Conservation (phyloP, 1,284 basidiomycete species). For the Clitocybe nebularis region DNA sequence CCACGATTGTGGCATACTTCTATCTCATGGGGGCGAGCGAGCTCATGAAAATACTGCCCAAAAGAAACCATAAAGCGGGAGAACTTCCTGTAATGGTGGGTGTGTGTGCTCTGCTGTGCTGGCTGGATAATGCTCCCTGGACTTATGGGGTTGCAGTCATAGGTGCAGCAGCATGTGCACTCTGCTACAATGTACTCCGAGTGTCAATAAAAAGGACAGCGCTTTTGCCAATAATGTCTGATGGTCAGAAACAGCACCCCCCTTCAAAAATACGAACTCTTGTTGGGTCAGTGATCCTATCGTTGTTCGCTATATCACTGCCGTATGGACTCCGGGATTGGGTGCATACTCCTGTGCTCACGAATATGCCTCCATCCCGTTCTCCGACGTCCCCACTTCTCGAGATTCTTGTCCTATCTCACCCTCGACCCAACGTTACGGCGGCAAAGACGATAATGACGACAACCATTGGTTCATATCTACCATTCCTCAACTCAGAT, state of each 20-base stretch:
- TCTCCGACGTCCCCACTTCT: constrained; percentile 24
- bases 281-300: constrained; percentile 11
- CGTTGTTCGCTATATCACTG: constrained; percentile 12
- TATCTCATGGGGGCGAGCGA: constrained; percentile 15
- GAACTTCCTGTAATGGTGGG: constrained; percentile 13
- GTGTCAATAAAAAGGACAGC: constrained; percentile 1
- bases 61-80: constrained; percentile 6
- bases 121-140: constrained; percentile 33
- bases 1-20: constrained; percentile 26
- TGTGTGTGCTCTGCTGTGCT: constrained; percentile 19
- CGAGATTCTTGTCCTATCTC: constrained; percentile 35
- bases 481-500: constrained; percentile 26
- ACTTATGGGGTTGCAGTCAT: constrained; percentile 29
- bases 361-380: constrained; percentile 19
- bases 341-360: constrained; percentile 7
- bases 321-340: constrained; percentile 12
- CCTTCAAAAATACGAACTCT: constrained; percentile 8
- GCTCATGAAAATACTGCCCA: constrained; percentile 13
- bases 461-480: constrained; percentile 32
- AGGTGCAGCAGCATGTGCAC: constrained; percentile 16
- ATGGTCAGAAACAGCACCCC: constrained; percentile 8
- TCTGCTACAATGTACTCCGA: constrained; percentile 10
- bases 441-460: constrained; percentile 25
- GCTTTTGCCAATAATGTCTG: constrained; percentile 14
- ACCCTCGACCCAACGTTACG: constrained; percentile 29